Conservation (phyloP, 495 filamentous ascomycete species). For the Penicillium chermesinum region DNA sequence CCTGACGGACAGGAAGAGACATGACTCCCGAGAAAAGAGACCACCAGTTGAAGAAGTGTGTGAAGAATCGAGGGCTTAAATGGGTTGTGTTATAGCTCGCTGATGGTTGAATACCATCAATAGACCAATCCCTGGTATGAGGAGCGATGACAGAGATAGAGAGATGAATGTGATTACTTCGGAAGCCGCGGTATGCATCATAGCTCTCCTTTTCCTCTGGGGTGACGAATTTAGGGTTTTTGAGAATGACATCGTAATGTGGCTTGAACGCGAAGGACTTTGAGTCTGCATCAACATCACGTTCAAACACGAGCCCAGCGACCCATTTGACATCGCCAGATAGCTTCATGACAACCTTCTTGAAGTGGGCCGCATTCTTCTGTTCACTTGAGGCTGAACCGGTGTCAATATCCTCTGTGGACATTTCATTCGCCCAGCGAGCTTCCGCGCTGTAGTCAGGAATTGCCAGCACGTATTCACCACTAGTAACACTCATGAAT, state of each 20-base stretch:
- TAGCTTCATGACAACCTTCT: slow-evolving; percentile 97
- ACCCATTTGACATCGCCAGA: slow-evolving; percentile 90
- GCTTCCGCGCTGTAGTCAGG: slow-evolving; percentile 90
- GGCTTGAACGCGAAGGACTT: slow-evolving; percentile 84
- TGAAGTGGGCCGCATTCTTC: slow-evolving; percentile 76
- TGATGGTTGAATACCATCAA: slow-evolving; percentile 64
- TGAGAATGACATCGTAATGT: slow-evolving; percentile 87
- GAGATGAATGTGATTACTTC: slow-evolving; percentile 92
- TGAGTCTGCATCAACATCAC: slow-evolving; percentile 57
- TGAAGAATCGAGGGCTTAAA: slow-evolving; percentile 90
- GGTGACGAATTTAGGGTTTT: slow-evolving; percentile 68
- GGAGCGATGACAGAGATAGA: slow-evolving; percentile 86
- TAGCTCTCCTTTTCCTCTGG: slow-evolving; percentile 52
- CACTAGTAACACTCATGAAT: slow-evolving; percentile 93
- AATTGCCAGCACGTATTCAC: slow-evolving; percentile 87
- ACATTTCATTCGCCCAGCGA: slow-evolving; percentile 55
- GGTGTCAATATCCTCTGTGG: slow-evolving; percentile 56
- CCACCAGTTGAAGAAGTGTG: slow-evolving; percentile 98
- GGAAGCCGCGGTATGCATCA: slow-evolving; percentile 89
- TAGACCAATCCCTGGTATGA: slow-evolving; percentile 66
- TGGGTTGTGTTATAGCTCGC: slow-evolving; percentile 93
- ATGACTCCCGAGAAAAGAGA: slow-evolving; percentile 90
- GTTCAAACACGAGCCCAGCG: slow-evolving; percentile 87
- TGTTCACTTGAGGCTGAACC: slow-evolving; percentile 57
- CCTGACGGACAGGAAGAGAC: slow-evolving; percentile 91